A percentile compares a stretch with the other conserved stretches of the same genome.
phyloP scores from a whole-genome alignment of 2,329 filamentous ascomycete species.

The Chaetomium strumarium region DNA sequence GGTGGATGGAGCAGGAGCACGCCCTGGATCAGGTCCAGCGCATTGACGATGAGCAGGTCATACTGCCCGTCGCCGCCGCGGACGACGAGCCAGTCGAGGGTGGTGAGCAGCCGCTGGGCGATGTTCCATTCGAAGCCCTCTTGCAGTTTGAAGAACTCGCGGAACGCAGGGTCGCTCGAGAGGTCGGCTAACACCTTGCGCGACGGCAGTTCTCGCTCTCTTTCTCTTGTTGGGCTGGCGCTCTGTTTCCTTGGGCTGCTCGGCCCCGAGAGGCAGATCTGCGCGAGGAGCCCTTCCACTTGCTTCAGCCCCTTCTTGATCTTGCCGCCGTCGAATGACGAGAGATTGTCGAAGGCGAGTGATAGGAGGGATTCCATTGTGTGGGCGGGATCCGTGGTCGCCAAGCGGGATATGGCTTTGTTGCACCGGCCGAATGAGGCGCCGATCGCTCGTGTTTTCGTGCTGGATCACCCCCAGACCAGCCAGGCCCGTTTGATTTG shows the following conservation, averaged over 20 bases:
- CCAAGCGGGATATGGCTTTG: neutral
- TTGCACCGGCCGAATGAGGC: neutral
- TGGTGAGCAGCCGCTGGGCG: slow-evolving; percentile 75
- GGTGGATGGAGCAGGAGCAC: slow-evolving; percentile 83
- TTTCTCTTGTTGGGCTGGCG: neutral
- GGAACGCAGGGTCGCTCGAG: slow-evolving; percentile 77
- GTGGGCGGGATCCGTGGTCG: slow-evolving; percentile 4
- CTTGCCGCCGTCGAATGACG: slow-evolving; percentile 82
- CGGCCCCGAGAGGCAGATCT: slow-evolving; percentile 73
- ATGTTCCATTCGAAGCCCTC: slow-evolving; percentile 99
- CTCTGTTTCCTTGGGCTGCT: slow-evolving; percentile 30
- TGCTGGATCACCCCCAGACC: too few species aligned
- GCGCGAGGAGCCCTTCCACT: slow-evolving; percentile 87
- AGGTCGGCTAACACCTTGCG: slow-evolving; percentile 64
- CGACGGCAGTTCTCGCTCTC: slow-evolving; percentile 28
- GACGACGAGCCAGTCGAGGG: slow-evolving; percentile 78
- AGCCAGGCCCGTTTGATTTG: too few species aligned
- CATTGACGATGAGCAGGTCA: slow-evolving; percentile 80
- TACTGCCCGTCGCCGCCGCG: slow-evolving; percentile 77
- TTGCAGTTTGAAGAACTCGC: slow-evolving; percentile 94
- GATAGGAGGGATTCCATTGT: slow-evolving; percentile 87
- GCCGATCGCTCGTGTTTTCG: too few species aligned
- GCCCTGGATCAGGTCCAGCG: slow-evolving; percentile 85
- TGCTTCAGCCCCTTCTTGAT: slow-evolving; percentile 90
- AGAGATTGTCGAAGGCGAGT: slow-evolving; percentile 92